Conservation (phyloP, 805 yeast species). For the Candida coleopterorum region DNA sequence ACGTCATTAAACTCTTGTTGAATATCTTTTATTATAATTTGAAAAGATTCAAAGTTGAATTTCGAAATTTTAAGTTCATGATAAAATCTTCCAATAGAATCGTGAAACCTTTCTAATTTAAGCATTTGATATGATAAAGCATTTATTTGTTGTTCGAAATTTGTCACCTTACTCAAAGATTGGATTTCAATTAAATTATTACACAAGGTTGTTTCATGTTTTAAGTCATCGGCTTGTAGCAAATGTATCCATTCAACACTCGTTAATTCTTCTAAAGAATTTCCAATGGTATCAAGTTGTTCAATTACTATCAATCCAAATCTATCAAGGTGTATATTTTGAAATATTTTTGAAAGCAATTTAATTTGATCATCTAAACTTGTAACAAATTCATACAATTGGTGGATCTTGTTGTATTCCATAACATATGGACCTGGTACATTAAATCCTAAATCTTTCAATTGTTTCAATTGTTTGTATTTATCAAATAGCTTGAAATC, state of each 20-base stretch:
- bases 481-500: slow-evolving; percentile 38
- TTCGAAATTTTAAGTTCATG: slow-evolving; percentile 14
- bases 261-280: slow-evolving; percentile 28
- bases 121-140: slow-evolving; percentile 16
- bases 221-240: slow-evolving; percentile 45
- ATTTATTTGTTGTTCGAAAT: slow-evolving; percentile 21
- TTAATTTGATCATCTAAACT: slow-evolving; percentile 25
- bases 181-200: slow-evolving; percentile 24
- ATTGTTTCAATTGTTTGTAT: slow-evolving; percentile 50
- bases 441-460: slow-evolving; percentile 47
- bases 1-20: slow-evolving; percentile 13
- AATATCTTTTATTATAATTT: slow-evolving; percentile 10
- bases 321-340: slow-evolving; percentile 20
- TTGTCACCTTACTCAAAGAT: slow-evolving; percentile 17
- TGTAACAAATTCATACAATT: slow-evolving; percentile 54
- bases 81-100: slow-evolving; percentile 13
- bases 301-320: slow-evolving; percentile 35
- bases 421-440: slow-evolving; percentile 51
- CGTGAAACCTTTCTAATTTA: slow-evolving; percentile 14
- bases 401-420: slow-evolving; percentile 45
- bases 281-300: slow-evolving; percentile 29
- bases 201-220: slow-evolving; percentile 22
- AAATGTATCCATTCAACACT: slow-evolving; percentile 51
- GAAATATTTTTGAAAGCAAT: slow-evolving; percentile 2
- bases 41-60: slow-evolving; percentile 12